A percentile compares a stretch with the other conserved stretches of the same genome.
These are phyloP conservation scores for Circinella minor DNA, from an alignment of 371 early-diverging fungal species.

Conservation along the genomic window DNA sequence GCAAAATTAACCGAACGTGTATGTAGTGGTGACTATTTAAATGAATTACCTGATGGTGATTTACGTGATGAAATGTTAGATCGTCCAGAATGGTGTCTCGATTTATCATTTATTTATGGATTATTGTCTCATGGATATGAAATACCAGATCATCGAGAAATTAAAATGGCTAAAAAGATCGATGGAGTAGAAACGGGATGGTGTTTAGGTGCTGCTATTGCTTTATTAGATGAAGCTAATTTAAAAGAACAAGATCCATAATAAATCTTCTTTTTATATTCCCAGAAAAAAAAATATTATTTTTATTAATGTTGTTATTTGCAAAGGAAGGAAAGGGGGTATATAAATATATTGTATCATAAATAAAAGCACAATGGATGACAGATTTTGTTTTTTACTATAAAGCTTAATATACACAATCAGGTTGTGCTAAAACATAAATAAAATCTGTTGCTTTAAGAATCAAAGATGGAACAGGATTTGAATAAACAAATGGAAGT, in stretches of 20 bases:
- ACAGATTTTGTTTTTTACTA: no score
- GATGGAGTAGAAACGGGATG: constrained; percentile 94
- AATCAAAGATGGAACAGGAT: constrained; percentile 53
- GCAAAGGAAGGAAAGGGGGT: no score
- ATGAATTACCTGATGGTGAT: constrained; percentile 46
- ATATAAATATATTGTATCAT: no score
- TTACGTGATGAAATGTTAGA: constrained; percentile 55
- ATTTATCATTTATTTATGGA: constrained; percentile 85
- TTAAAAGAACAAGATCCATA: background rate
- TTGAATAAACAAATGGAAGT: constrained; percentile 56
- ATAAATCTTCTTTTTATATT: no score
- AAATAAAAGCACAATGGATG: no score
- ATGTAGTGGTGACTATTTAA: constrained; percentile 64
- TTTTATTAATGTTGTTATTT: no score
- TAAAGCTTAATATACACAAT: background rate
- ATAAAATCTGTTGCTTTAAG: constrained; percentile 30
- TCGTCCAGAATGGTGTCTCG: constrained; percentile 86
- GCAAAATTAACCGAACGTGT: constrained; percentile 64
- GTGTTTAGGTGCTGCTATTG: constrained; percentile 94
- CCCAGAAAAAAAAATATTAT: no score
- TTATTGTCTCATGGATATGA: constrained; percentile 87
- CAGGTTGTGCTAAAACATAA: constrained; percentile 20
- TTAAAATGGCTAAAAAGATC: constrained; percentile 92
- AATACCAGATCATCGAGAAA: constrained; percentile 69
- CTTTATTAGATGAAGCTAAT: constrained; percentile 60